These are phyloP conservation scores for Pueraria montana DNA, from an alignment of 306 rosid genomes.

Conservation along the genomic window DNA sequence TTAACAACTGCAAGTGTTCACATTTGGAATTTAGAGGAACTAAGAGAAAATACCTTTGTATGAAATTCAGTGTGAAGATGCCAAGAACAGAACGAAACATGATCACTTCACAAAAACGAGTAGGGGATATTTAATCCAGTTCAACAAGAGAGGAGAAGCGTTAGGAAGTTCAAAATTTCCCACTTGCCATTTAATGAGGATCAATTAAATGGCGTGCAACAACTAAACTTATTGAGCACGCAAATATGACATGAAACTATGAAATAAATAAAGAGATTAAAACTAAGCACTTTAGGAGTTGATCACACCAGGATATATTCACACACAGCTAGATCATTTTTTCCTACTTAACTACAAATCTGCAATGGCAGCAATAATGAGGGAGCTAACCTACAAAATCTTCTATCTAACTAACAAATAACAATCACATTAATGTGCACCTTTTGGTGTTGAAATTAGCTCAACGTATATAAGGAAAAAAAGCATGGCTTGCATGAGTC, in stretches of 20 bases:
- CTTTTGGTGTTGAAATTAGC: conserved; percentile 28
- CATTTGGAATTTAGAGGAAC: conserved; percentile 9
- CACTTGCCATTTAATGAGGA: conserved; percentile 27
- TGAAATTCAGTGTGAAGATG: conserved; percentile 23
- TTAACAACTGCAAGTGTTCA: not conserved
- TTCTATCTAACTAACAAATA: not conserved
- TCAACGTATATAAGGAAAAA: not conserved
- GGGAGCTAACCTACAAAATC: conserved; percentile 14
- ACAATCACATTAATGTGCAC: conserved; percentile 18
- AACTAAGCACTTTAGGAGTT: not conserved
- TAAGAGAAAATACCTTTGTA: conserved; percentile 29
- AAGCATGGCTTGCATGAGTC: not conserved
- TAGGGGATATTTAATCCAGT: not conserved
- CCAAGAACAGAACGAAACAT: conserved; percentile 24
- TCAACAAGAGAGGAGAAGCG: conserved; percentile 26
- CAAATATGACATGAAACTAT: conserved; percentile 19
- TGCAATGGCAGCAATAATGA: conserved; percentile 32
- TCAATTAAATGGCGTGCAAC: conserved; percentile 3
- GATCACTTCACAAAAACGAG: conserved; percentile 15
- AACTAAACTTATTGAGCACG: conserved; percentile 9
- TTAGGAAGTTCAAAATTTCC: conserved; percentile 9
- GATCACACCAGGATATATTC: conserved; percentile 33
- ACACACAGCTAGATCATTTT: not conserved
- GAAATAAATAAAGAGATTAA: conserved; percentile 30
- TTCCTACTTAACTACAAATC: conserved; percentile 11